Evolutionary conservation across 108 stramenopile species (phyloP).

Genomic region (Skeletonema grethae): DNA sequence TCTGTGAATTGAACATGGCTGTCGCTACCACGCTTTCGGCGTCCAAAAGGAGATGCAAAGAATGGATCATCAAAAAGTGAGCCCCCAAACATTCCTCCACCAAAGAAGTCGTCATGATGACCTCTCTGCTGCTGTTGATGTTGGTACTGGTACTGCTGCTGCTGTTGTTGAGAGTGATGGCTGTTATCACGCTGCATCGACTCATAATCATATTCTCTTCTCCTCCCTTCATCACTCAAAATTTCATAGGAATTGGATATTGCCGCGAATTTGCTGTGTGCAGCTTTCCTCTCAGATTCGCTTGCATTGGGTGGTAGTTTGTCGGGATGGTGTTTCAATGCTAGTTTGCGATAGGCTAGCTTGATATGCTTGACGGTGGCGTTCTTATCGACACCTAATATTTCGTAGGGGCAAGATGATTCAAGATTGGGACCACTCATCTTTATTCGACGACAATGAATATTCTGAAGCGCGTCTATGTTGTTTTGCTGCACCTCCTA

Average conservation of each 20-base stretch:
- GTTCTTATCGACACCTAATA: slow-evolving; percentile 72
- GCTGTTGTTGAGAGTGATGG: neutral
- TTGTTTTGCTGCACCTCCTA: no score
- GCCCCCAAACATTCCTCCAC: slow-evolving; percentile 1
- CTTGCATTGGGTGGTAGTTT: slow-evolving; percentile 53
- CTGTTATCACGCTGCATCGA: slow-evolving; percentile 11
- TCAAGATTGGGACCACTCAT: slow-evolving; percentile 19
- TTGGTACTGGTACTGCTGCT: no score
- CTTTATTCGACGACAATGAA: no score
- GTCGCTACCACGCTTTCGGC: slow-evolving; percentile 9
- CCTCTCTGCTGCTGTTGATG: neutral
- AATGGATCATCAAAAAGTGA: slow-evolving; percentile 28
- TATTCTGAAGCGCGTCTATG: no score
- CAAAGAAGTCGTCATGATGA: slow-evolving; percentile 14
- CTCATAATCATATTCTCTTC: slow-evolving; percentile 35
- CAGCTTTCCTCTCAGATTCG: slow-evolving; percentile 22
- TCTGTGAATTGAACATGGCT: slow-evolving; percentile 48
- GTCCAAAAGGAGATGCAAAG: slow-evolving; percentile 29
- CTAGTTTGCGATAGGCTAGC: slow-evolving; percentile 80
- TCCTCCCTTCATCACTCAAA: slow-evolving; percentile 25
- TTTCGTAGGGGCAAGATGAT: slow-evolving; percentile 72
- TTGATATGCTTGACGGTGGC: slow-evolving; percentile 86
- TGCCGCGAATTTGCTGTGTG: slow-evolving; percentile 32
- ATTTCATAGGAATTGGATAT: slow-evolving; percentile 49
- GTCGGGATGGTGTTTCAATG: slow-evolving; percentile 77